Evolutionary conservation across 2,329 filamentous ascomycete genomes (phyloP), one percentile per base, ranked within the genome.

Genomic region (Penicillium sp.): DNA sequence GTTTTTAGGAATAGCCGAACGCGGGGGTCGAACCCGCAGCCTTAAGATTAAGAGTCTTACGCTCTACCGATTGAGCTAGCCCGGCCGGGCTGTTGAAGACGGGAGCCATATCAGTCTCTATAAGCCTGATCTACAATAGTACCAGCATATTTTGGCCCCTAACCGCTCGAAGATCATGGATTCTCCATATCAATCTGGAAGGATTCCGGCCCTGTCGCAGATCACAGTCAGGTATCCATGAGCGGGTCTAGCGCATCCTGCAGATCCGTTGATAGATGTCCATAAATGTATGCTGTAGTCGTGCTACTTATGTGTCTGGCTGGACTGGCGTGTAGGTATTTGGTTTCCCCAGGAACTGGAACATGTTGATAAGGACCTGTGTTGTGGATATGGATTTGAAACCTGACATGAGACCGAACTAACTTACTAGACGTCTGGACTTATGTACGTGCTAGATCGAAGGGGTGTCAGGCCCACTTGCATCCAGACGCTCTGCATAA

Each of bases 31-130:
- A 71, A 70, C 68, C 66, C 68, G 65, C 68, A 70, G 60, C 68
- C 68, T 70, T 71, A 67, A 68, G 68, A 67, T 69, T 73, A 76
- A 75, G 70, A 75, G 70, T 71, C 72, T 72, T 72, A 75, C 66
- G 69, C 67, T 70, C 67, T 75, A 71, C 64, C 72, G 71, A 75
- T 74, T 75, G 72, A 75, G 72, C 72, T 74, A 74, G 67, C 71
- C 71, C 64, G 65, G 71, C 72, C 49, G 41, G 29, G 31, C 44
- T 49, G 47, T 49, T 40, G 36, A 13, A 36, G 16, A 25, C 1
- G 3, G 3, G 0, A n/a, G 18, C 13, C 0, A 13, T 0, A 22
- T 10, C 16, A 6, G 22, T 13, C 1, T 0, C 2, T 1, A 29
- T 41, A 22, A 35, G 4, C 14, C 2, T 18, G 7, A 39, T n/a